Base-by-base conservation (phyloP, 371 early-diverging fungal genomes). In the Capniomyces stellatus region DNA sequence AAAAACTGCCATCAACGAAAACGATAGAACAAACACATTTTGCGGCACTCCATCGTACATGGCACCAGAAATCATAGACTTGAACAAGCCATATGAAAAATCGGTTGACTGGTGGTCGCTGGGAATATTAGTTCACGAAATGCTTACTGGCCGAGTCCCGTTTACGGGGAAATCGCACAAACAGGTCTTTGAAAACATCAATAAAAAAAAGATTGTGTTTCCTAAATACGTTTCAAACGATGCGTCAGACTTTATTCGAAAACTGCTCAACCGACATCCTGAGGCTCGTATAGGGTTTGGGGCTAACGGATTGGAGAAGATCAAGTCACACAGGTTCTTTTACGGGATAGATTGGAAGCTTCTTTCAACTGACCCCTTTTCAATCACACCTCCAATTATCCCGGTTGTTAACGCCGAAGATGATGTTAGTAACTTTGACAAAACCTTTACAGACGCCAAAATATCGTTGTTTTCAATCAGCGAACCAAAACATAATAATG, bases 31-130 rank as follows among this genome's bases (percentile, higher is more conserved):
- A n/a, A 91, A 75, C 59, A 96, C 95, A 0, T 92, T 92, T 56
- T 92, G 95, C 63, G 98, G 98, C 25, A 93, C 97, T 3, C 82
- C 92, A 8, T 89, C 90, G 52, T 87, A 87, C 47, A 67, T 84
- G 60, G 92, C 98, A 2, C 98, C 98, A 2, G 98, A 97, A 63
- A 77, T 97, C 12, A 72, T 97, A n/a, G 60, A 70, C 35, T 77
- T 79, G 0, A 71, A 77, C 13, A 67, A 67, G 3, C 91, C 89
- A 13, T 96, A 97, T 64, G 86, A 86, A n/a, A 86, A 77, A 54
- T 77, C 76, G 18, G 85, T 90, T 12, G 99, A 98, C 68, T 85
- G 91, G 77, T 98, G 99, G 99, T 82, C 92, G 50, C 73, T 96
- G 21, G 99, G 98, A 1, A 85, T 92, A 0, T 69, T 96, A 21